Conservation (phyloP, 805 yeast genomes). For the Sugiyamaella chiloensis region DNA sequence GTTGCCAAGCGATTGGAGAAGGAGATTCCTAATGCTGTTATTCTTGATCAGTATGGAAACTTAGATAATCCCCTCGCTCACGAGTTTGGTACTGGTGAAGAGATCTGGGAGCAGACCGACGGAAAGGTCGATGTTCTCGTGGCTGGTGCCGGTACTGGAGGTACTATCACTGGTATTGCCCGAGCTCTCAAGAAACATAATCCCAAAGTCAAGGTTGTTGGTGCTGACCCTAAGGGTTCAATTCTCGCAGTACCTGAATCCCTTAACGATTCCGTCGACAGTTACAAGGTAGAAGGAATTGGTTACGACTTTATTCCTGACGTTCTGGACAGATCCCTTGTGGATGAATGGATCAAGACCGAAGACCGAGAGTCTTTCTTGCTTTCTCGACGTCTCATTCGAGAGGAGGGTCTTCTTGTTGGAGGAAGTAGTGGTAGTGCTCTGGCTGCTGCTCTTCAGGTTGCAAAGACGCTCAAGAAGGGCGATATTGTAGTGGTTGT, state of each 20-base stretch:
- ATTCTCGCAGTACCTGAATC: constrained; percentile 76
- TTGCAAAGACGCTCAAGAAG: constrained; percentile 65
- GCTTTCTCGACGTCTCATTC: constrained; percentile 75
- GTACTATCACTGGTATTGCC: constrained; percentile 83
- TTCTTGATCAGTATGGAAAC: constrained; percentile 79
- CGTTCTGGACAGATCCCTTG: constrained; percentile 60
- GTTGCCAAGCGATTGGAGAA: constrained; percentile 76
- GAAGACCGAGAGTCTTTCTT: constrained; percentile 77
- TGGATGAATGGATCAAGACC: constrained; percentile 82
- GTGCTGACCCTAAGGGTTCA: constrained; percentile 87
- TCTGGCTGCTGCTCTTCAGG: constrained; percentile 70
- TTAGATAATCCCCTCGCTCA: constrained; percentile 80
- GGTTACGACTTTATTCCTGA: constrained; percentile 88
- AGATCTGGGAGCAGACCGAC: constrained; percentile 76
- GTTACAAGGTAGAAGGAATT: constrained; percentile 83
- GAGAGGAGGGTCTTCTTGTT: constrained; percentile 81
- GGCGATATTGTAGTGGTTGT: constrained; percentile 74
- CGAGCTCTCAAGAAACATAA: constrained; percentile 70
- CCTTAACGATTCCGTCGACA: constrained; percentile 55
- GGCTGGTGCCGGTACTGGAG: constrained; percentile 95
- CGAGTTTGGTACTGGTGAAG: constrained; percentile 78
- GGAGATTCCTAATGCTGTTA: constrained; percentile 81
- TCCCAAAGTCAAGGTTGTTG: constrained; percentile 58
- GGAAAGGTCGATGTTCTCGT: constrained; percentile 71
- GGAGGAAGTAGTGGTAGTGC: constrained; percentile 92